These are phyloP conservation scores for Coemansia erecta DNA, from an alignment of 192 early-diverging fungal genomes.

Conservation along the genomic window DNA sequence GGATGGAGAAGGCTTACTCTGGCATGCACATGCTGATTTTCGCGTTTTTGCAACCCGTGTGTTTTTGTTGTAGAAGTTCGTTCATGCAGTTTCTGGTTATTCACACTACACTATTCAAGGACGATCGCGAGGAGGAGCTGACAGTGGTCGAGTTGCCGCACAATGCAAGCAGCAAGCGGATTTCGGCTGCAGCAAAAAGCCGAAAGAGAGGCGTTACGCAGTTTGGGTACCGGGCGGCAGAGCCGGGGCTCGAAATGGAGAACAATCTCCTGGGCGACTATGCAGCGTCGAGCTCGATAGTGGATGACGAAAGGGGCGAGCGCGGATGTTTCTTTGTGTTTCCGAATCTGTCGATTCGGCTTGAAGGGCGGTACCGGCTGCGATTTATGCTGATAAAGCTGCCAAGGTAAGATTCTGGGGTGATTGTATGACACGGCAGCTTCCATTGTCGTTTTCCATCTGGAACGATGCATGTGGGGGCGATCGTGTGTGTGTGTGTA, in stretches of 20 bases:
- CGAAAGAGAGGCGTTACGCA: conserved; percentile 49
- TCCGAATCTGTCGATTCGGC: conserved; percentile 72
- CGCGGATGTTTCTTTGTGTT: conserved; percentile 76
- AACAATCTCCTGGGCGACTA: conserved; percentile 48
- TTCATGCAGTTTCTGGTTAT: conserved; percentile 53
- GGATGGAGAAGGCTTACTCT: no score
- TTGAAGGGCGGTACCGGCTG: conserved; percentile 68
- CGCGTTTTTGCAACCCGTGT: no score
- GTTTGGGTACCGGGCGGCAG: conserved; percentile 20
- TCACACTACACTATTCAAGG: conserved; percentile 50
- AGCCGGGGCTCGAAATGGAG: conserved; percentile 43
- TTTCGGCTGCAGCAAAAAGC: conserved; percentile 51
- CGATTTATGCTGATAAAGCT: conserved; percentile 71
- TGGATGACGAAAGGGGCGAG: conserved; percentile 53
- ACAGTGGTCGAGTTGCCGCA: conserved; percentile 46
- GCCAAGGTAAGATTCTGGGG: conserved; percentile 48
- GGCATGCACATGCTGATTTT: no score
- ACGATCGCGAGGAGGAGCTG: conserved; percentile 34
- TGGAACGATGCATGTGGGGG: no score
- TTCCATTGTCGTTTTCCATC: neutral
- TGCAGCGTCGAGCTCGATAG: conserved; percentile 40
- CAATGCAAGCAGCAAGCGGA: conserved; percentile 52
- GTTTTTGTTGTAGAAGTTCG: conserved; percentile 23
- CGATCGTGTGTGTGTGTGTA: no score
- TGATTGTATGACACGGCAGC: neutral